phyloP scores from a whole-genome alignment of 129 eudicot species.

The Oenanthe sinensis region DNA sequence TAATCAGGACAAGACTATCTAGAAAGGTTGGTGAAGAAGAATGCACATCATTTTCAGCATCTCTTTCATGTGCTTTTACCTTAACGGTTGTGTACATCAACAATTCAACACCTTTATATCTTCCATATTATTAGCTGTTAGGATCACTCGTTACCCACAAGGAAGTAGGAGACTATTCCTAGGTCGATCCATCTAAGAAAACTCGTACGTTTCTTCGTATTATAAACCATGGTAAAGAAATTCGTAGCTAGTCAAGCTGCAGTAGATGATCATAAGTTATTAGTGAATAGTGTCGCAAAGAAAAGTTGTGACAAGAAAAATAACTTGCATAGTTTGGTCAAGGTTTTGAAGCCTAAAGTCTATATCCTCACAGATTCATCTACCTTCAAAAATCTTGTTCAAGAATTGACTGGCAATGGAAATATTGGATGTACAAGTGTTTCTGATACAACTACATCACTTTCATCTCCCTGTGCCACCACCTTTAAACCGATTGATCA shows the following conservation, averaged over 20 bases:
- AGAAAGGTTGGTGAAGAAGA: slow-evolving; percentile 6
- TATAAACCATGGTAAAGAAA: slow-evolving; percentile 8
- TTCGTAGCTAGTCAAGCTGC: background rate
- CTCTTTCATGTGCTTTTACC: slow-evolving; percentile 13
- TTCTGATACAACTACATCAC: background rate
- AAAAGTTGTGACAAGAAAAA: slow-evolving; percentile 17
- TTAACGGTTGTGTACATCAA: slow-evolving; percentile 21
- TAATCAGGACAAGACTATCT: slow-evolving; percentile 2
- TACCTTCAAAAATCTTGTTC: slow-evolving; percentile 53
- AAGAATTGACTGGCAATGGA: slow-evolving; percentile 55
- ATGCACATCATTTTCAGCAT: slow-evolving; percentile 30
- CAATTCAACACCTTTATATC: background rate
- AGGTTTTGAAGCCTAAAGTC: slow-evolving; percentile 39
- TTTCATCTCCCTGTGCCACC: slow-evolving; percentile 19
- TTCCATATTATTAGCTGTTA: slow-evolving; percentile 31
- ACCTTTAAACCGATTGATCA: background rate
- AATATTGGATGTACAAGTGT: background rate
- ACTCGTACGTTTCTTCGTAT: background rate
- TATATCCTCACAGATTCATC: slow-evolving; percentile 50
- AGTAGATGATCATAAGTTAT: slow-evolving; percentile 18
- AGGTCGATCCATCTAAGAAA: slow-evolving; percentile 11
- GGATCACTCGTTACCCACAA: slow-evolving; percentile 39
- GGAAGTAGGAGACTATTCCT: slow-evolving; percentile 17
- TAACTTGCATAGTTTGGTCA: slow-evolving; percentile 18
- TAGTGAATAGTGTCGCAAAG: slow-evolving; percentile 17